Base-by-base conservation (phyloP, 78 protist species). In the Polysphondylium violaceum region DNA sequence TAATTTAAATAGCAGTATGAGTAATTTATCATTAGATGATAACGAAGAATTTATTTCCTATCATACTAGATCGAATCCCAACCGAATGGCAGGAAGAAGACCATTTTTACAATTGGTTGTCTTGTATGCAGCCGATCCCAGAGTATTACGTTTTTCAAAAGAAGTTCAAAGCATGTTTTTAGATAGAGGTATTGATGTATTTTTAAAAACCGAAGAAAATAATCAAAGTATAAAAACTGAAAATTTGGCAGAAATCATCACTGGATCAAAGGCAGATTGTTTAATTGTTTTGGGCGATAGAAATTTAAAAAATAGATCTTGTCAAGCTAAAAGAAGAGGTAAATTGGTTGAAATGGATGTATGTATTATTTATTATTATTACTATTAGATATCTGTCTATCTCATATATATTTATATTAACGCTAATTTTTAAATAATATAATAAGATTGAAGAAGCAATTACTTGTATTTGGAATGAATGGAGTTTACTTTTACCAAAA, bases 81-180 rank as follows among this genome's bases (percentile, higher is more conserved):
- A 53, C 23, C 19, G 85, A 17, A 86, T 74, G 87, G 74, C 56
- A 11, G 92, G 92, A 27, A 69, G 94, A 71, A 67, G 94, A 61
- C 94, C 94, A n/a, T 90, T 90, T 25, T 25, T 90, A 17, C 94
- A 90, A 44, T 47, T 90, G 83, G 86, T 90, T 0, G 94, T 90
- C 16, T 60, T 90, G 35, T 90, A 78, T 50, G 94, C 92, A 3
- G 38, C 88, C 0, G 94, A 76, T 6, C 55, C 76, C 41, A 55
- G 94, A 47, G 94, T 81, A 12, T 19, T 81, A 29, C 51, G 89
- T 25, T 86, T 76, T 71, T 67, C 92, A 25, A 76, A 64, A 58
- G 92, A 86, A 58, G 87, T 86, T 17, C 87, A 86, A 75, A 75
- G 59, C 21, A 21, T 12, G 17, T 76, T 86, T 43, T 41, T 86